Evolutionary conservation across 1,284 basidiomycete species (phyloP).

Genomic region (Cutaneotrichosporon cyanovorans): DNA sequence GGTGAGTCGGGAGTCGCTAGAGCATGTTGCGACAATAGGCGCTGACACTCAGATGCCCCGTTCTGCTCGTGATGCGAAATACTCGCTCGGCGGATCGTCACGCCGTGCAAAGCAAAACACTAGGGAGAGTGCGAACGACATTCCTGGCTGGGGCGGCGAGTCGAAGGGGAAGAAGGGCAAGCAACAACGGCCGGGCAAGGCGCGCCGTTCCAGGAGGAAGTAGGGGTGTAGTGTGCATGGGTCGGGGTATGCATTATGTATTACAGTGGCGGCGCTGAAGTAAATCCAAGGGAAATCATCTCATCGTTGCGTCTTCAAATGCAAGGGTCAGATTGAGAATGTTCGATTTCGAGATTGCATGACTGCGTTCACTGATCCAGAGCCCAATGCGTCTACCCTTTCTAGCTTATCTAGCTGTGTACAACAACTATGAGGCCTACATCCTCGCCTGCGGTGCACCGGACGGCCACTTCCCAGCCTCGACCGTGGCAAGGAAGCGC

Average conservation of each 20-base stretch:
- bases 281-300: too few species aligned
- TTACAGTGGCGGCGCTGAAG: too few species aligned
- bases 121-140: slow-evolving; percentile 65
- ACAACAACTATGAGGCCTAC: too few species aligned
- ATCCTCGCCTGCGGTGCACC: background rate
- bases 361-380: too few species aligned
- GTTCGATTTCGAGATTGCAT: too few species aligned
- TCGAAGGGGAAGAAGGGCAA: slow-evolving; percentile 43
- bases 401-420: too few species aligned
- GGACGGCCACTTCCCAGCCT: slow-evolving; percentile 4
- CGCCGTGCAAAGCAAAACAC: slow-evolving; percentile 73
- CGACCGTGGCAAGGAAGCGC: slow-evolving; percentile 24
- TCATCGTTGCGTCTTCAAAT: too few species aligned
- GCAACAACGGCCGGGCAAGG: slow-evolving; percentile 32
- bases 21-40: too few species aligned
- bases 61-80: slow-evolving; percentile 67
- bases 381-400: too few species aligned
- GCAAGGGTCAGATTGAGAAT: too few species aligned
- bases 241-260: too few species aligned
- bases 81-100: slow-evolving; percentile 61
- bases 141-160: slow-evolving; percentile 49
- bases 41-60: slow-evolving; percentile 57
- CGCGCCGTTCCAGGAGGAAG: slow-evolving; percentile 16
- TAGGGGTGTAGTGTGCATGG: background rate
- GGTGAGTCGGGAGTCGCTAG: too few species aligned